Evolutionary conservation across 768 basidiomycete genomes (phyloP).

Genomic region (Tylopilus plumbeoviolaceoides): DNA sequence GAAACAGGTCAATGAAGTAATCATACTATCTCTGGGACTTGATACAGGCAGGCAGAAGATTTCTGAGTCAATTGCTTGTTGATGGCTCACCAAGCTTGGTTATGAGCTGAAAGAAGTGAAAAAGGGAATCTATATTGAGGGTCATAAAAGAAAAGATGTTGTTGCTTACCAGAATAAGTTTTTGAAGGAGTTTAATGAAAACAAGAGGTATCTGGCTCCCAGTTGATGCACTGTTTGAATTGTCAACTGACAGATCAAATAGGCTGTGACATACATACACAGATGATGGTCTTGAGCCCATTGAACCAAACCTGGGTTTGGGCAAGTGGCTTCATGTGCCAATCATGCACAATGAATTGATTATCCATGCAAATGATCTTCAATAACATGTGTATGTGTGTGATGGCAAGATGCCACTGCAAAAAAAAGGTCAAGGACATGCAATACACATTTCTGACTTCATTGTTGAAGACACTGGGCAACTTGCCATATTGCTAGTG

Average conservation of each 20-base stretch:
- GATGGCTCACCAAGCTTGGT: constrained; percentile 33
- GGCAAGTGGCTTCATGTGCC: background rate
- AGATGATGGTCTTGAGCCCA: background rate
- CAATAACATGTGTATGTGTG: background rate
- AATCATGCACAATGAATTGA: constrained; percentile 19
- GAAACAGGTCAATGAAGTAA: background rate
- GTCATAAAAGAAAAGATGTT: background rate
- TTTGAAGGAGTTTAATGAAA: background rate
- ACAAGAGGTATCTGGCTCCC: background rate
- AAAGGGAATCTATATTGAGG: constrained; percentile 14
- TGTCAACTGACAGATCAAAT: too few relatives aligned
- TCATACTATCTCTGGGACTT: background rate
- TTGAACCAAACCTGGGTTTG: background rate
- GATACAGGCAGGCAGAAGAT: background rate
- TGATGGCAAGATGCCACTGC: constrained; percentile 10
- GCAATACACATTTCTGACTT: constrained; percentile 42
- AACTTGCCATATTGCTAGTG: constrained; percentile 17
- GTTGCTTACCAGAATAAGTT: background rate
- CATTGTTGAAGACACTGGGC: constrained; percentile 33
- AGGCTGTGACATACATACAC: background rate
- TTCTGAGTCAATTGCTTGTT: constrained; percentile 19
- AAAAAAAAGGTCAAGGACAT: constrained; percentile 31
- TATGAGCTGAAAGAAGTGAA: constrained; percentile 21
- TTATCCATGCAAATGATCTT: constrained; percentile 22
- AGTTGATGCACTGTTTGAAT: too few relatives aligned